Base-by-base conservation (phyloP, 2,329 filamentous ascomycete species). In the Cladophialophora immunda region DNA sequence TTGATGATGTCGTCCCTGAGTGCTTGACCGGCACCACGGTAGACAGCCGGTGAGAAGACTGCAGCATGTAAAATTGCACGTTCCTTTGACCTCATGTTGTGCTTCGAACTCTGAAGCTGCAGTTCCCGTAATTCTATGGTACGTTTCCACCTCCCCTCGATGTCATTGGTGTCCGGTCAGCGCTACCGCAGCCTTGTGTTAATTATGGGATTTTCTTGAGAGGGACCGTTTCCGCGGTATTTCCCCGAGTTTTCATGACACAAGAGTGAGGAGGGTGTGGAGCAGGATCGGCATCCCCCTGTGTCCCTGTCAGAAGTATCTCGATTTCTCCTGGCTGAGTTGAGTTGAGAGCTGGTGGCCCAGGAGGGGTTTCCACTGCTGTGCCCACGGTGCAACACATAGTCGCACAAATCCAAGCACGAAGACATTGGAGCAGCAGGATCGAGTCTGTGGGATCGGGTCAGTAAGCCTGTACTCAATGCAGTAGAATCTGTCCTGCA, bases 151-250 rank as follows among this genome's bases (percentile, higher is more conserved):
- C 30, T 50, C 17, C 7, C 15, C 3, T 25, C 45, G 9, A 25
- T 50, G 4, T 50, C 38, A 25, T 50, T 22, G 9, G 45, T 2
- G 3, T 9, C 45, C 9, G 19, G 57, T 50, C 57, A 59, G 57
- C 57, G 38, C 57, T 59, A 59, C 27, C 7, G 57, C 57, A 59
- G 36, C 56, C 27, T 34, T 32, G 38, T 50, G 57, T 47, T 34
- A 47, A 32, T 30, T 34, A 32, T 59, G 27, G 17, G 22, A 8
- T 19, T 32, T 15, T 13, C 25, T 6, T 8, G 11, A 47, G 6
- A 22, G 36, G 32, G 19, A 13, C 27, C 27, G 8, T 32, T n/a
- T 34, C 29, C 27, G 36, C 57, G 57, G 57, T 50, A 45, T 59
- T 47, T 50, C 57, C 41, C 57, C 57, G 57, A 41, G n/a, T 9